These are phyloP conservation scores for Suhomyces sp. DNA, from an alignment of 805 yeast genomes.

Conservation along the genomic window DNA sequence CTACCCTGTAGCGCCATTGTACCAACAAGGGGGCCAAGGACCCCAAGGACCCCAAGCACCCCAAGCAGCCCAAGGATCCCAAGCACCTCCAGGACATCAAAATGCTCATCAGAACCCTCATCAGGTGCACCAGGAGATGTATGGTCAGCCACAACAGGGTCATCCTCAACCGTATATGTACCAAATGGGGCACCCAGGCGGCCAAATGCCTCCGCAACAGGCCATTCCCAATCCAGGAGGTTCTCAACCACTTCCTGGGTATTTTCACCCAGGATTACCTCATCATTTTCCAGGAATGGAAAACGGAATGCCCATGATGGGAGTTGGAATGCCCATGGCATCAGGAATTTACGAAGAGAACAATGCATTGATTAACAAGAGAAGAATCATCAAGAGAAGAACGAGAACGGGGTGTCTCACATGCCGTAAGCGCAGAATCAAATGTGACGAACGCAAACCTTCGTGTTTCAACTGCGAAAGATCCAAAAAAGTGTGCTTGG, in stretches of 20 bases:
- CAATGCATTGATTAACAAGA: slow-evolving; percentile 31
- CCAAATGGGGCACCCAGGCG: slow-evolving; percentile 3
- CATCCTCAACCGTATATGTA: slow-evolving; percentile 2
- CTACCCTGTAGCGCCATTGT: slow-evolving; percentile 5
- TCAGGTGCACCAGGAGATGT: not conserved
- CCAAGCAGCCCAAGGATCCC: not conserved
- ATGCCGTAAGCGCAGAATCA: slow-evolving; percentile 57
- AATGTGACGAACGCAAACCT: slow-evolving; percentile 72
- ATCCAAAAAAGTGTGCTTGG: slow-evolving; percentile 62
- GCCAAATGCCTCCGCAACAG: not conserved
- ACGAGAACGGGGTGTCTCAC: slow-evolving; percentile 77
- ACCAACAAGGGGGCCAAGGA: slow-evolving; percentile 1
- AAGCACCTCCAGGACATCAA: not conserved
- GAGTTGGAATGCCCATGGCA: slow-evolving; percentile 6
- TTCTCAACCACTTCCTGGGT: slow-evolving; percentile 1
- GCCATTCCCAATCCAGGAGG: not conserved
- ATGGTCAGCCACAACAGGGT: not conserved
- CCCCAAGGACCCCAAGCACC: not conserved
- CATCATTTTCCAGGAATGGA: not conserved
- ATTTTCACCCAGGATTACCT: slow-evolving; percentile 3
- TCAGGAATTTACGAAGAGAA: slow-evolving; percentile 20
- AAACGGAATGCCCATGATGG: slow-evolving; percentile 4
- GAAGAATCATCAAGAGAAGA: slow-evolving; percentile 52
- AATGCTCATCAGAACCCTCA: not conserved
- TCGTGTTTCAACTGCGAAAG: slow-evolving; percentile 66